Conservation (phyloP, 345 rosid genomes). For the Microthlaspi erraticum region DNA sequence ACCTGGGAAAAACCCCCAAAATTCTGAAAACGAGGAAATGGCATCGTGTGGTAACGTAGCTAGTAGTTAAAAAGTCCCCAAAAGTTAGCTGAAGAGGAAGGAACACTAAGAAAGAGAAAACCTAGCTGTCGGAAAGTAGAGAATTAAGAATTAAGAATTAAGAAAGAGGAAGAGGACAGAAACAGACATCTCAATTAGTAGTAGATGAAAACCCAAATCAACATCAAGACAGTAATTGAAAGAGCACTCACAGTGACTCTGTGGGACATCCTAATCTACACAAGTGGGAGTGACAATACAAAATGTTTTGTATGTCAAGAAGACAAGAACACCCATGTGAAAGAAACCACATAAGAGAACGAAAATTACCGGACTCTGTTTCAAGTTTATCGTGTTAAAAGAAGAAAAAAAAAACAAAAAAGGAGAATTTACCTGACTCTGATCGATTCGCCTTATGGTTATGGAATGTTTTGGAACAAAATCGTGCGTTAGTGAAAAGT, state of each 20-base stretch:
- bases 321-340: conserved; percentile 21
- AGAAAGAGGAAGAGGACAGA: conserved; percentile 23
- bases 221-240: conserved; percentile 31
- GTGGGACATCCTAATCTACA: conserved; percentile 27
- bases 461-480: not conserved
- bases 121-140: conserved; percentile 18
- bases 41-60: conserved; percentile 22
- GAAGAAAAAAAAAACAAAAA: not conserved
- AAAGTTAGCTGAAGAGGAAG: conserved; percentile 27
- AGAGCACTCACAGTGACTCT: conserved; percentile 35
- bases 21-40: conserved; percentile 39
- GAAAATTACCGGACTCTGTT: conserved; percentile 2
- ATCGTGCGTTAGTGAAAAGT: not conserved
- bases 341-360: not conserved
- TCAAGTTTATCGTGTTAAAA: not conserved
- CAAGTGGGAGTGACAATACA: conserved; percentile 29
- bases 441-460: conserved; percentile 23
- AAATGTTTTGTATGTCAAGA: conserved; percentile 9
- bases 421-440: conserved; percentile 10
- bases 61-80: conserved; percentile 1
- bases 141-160: conserved; percentile 6
- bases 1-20: conserved; percentile 41
- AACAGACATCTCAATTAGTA: conserved; percentile 17
- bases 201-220: conserved; percentile 28
- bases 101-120: conserved; percentile 8